Base-by-base conservation (phyloP, 345 rosid genomes). In the Salix udensis region DNA sequence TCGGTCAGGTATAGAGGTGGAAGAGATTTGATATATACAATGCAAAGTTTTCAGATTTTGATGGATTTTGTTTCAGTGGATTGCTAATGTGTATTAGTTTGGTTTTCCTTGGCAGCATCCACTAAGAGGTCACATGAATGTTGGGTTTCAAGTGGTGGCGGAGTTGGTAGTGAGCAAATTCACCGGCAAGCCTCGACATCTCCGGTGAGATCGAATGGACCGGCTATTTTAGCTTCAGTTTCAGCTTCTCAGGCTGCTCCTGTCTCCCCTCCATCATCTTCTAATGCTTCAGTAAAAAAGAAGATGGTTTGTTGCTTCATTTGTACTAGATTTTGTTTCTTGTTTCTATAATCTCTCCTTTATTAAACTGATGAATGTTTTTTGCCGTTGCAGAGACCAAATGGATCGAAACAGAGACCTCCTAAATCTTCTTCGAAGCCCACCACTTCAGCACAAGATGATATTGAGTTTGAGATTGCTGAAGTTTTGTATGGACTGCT, bases 1-100 rank as follows among this genome's bases (percentile, higher is more conserved):
- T 87, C 98, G 99, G 89, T 91, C 99, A 94, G 99, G 99, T 96
- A 92, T 87, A 85, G 97, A 87, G 88, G 93, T 90, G 93, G 94
- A 91, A 83, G 81, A 82, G 81, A 82, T 76, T 84, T 66, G 44
- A 50, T 74, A 19, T 65, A 14, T 15, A 26, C 8, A 42, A 34
- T 14, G 55, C 53, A 42, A 62, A 13, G 7, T 13, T 70, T 74
- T 58, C 26, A 28, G 40, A 30, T 75, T 28, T 83, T 26, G 11
- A 36, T 77, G 79, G 46, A 53, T 66, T 65, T 37, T 34, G 79
- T 4, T 28, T 28, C 11, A 11, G 11, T 24, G 26, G 64, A 65
- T 75, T 75, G 75, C 18, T 48, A 71, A 60, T 75, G 71, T 16
- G 18, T 67, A 39, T 31, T 66, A 40, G 30, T 53, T 60, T 46